Conservation (phyloP, 805 yeast species). For the Myxozyma neglecta region DNA sequence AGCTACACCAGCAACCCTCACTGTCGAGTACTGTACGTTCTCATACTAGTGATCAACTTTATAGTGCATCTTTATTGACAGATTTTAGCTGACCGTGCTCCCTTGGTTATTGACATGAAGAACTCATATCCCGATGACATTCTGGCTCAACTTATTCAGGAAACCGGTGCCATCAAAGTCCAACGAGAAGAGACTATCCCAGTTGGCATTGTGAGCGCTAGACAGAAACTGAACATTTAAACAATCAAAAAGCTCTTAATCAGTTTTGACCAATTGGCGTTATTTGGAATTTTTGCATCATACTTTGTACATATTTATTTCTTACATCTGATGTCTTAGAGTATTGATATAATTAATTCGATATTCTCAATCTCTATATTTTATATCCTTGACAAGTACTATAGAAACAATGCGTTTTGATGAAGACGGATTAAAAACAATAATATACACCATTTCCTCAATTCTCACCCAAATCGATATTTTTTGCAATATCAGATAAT, state of each 20-base stretch:
- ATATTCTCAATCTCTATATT: not conserved
- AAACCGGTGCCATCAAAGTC: conserved; percentile 11
- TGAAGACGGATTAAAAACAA: not conserved
- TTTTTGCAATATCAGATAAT: conserved; percentile 60
- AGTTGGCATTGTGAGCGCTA: conserved; percentile 6
- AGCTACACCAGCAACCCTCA: conserved; percentile 38
- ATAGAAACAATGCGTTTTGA: not conserved
- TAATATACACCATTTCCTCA: not conserved
- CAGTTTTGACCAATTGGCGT: not conserved
- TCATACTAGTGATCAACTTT: conserved; percentile 7
- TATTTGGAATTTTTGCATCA: not conserved
- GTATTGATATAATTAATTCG: not conserved
- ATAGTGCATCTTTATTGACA: not conserved
- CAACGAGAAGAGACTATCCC: not conserved
- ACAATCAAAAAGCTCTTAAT: not conserved
- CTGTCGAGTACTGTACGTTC: conserved; percentile 32
- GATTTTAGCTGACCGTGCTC: conserved; percentile 1
- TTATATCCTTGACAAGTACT: not conserved
- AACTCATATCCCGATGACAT: conserved; percentile 53
- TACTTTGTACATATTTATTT: not conserved
- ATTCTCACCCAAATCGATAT: conserved; percentile 48
- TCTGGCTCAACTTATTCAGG: conserved; percentile 53
- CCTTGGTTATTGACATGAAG: conserved; percentile 52
- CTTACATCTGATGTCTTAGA: not conserved
- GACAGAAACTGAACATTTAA: conserved; percentile 9